These are phyloP conservation scores for Nicotiana tomentosiformis DNA, from an alignment of 257 asterid species.

Conservation along the genomic window DNA sequence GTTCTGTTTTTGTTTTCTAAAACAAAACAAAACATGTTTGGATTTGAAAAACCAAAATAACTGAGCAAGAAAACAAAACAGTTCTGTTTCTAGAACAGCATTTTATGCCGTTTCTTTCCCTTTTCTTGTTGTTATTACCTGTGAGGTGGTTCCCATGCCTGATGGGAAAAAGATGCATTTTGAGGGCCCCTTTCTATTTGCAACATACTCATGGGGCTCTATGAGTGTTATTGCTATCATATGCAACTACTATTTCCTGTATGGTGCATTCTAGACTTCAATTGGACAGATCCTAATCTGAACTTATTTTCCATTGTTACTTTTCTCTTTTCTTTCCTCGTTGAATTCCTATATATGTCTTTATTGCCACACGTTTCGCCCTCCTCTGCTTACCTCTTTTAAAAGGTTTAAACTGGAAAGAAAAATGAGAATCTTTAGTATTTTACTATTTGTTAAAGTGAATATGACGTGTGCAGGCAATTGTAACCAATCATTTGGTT, in stretches of 20 bases:
- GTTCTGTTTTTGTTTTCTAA: too few species aligned
- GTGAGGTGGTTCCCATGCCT: constrained; percentile 2
- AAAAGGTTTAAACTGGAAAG: background rate
- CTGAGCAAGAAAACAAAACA: background rate
- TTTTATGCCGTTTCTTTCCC: background rate
- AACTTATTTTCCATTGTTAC: background rate
- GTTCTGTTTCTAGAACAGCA: background rate
- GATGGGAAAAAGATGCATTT: background rate
- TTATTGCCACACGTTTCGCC: background rate
- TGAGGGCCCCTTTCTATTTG: background rate
- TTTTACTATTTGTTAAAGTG: constrained; percentile 1
- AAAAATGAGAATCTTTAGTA: background rate
- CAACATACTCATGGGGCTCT: background rate
- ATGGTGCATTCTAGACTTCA: background rate
- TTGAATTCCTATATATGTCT: background rate
- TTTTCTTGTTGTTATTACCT: background rate
- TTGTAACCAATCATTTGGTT: constrained; percentile 90
- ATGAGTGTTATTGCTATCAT: background rate
- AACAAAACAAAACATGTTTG: background rate
- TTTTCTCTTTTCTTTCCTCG: background rate
- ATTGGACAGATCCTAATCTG: background rate
- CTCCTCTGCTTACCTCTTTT: background rate
- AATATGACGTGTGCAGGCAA: constrained; percentile 47
- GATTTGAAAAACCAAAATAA: background rate
- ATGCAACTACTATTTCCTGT: background rate